Evolutionary conservation across 2,329 filamentous ascomycete genomes (phyloP).

Genomic region (Cordyceps farinosa): DNA sequence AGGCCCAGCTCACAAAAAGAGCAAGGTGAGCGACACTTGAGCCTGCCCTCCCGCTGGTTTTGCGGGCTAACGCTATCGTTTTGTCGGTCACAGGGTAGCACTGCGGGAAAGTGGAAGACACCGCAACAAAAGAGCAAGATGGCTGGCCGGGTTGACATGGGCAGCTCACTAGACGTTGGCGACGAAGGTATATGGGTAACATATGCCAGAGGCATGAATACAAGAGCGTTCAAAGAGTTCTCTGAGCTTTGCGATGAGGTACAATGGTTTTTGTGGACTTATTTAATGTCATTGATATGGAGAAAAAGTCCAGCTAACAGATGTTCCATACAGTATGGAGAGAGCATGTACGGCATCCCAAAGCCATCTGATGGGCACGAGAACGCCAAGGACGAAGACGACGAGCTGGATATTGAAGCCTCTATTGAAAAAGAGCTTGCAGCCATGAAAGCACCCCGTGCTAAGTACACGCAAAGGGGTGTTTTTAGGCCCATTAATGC

Average conservation of each 20-base stretch:
- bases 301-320: not conserved
- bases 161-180: constrained; percentile 57
- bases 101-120: constrained; percentile 58
- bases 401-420: constrained; percentile 64
- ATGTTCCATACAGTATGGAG: constrained; percentile 54
- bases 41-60: not conserved
- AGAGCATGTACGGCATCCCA: constrained; percentile 54
- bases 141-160: constrained; percentile 39
- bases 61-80: constrained; percentile 1
- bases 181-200: constrained; percentile 76
- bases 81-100: constrained; percentile 32
- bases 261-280: constrained; percentile 18
- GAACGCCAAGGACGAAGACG: constrained; percentile 40
- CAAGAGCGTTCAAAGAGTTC: constrained; percentile 65
- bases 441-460: constrained; percentile 48
- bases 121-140: constrained; percentile 53
- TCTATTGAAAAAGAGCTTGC: constrained; percentile 70
- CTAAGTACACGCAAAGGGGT: constrained; percentile 40
- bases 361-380: constrained; percentile 31
- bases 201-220: constrained; percentile 68
- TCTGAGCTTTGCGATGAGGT: constrained; percentile 64
- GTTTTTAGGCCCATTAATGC: constrained; percentile 52
- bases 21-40: constrained; percentile 34
- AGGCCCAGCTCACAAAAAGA: constrained; percentile 35
- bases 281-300: not conserved